phyloP scores from a whole-genome alignment of 768 basidiomycete species.

The Myochromella boudieri region DNA sequence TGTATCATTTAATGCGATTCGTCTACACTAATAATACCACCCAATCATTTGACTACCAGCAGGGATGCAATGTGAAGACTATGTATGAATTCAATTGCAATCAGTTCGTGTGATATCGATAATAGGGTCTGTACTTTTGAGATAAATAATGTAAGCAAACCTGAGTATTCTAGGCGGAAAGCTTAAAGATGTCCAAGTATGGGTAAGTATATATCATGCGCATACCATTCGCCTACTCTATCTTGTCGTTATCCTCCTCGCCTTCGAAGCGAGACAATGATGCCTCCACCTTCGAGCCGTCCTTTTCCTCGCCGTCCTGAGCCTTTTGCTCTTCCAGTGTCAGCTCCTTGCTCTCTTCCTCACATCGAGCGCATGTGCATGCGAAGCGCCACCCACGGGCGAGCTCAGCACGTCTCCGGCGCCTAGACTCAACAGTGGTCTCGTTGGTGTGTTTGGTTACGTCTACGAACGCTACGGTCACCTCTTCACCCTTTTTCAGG shows the following conservation, averaged over 20 bases:
- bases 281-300: constrained; percentile 51
- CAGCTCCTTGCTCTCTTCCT: constrained; percentile 47
- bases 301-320: constrained; percentile 34
- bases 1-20: constrained; percentile 12
- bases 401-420: constrained; percentile 69
- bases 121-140: too few relatives aligned
- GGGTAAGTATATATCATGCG: too few relatives aligned
- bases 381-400: constrained; percentile 83
- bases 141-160: too few relatives aligned
- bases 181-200: too few relatives aligned
- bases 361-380: constrained; percentile 68
- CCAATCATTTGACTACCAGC: too few relatives aligned
- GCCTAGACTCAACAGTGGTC: constrained; percentile 51
- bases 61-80: too few relatives aligned
- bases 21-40: constrained; percentile 14
- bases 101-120: too few relatives aligned
- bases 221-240: constrained; percentile 13
- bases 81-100: too few relatives aligned
- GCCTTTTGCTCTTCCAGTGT: constrained; percentile 31
- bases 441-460: constrained; percentile 57
- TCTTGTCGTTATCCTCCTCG: constrained; percentile 13
- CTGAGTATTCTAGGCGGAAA: too few relatives aligned
- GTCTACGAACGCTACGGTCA: constrained; percentile 78
- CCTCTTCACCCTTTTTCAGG: constrained; percentile 73
- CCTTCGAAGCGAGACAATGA: constrained; percentile 26